phyloP scores from a whole-genome alignment of 129 eudicot genomes.

The Flaveria ramosissima region DNA sequence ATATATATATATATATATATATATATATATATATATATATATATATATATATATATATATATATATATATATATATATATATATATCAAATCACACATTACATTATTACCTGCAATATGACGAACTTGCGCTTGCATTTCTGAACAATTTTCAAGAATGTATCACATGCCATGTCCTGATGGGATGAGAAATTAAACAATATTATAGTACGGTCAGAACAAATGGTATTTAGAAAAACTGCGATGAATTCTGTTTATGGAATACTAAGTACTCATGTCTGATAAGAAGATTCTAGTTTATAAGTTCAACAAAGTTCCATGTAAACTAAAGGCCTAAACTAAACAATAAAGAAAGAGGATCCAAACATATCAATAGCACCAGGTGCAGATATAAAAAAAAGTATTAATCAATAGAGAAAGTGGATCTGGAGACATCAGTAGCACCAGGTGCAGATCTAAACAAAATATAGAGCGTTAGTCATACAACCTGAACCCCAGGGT shows the following conservation, averaged over 20 bases:
- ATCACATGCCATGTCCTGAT: slow-evolving; percentile 97
- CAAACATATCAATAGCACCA: slow-evolving; percentile 7
- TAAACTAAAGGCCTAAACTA: neutral
- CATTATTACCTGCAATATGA: slow-evolving; percentile 85
- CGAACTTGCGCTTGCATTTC: slow-evolving; percentile 98
- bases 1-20: neutral
- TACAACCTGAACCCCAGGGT: slow-evolving; percentile 97
- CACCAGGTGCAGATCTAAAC: slow-evolving; percentile 18
- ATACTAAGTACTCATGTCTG: slow-evolving; percentile 1
- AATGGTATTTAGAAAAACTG: neutral
- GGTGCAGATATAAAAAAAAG: neutral
- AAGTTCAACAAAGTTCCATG: neutral
- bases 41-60: neutral
- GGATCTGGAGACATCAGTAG: neutral
- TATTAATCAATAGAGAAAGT: neutral
- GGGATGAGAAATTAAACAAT: slow-evolving; percentile 7
- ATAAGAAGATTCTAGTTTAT: neutral
- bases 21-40: neutral
- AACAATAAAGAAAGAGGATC: neutral
- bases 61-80: no score
- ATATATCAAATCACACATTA: slow-evolving; percentile 17
- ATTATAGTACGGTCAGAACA: neutral
- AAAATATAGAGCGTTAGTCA: neutral
- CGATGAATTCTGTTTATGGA: neutral
- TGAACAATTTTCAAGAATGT: slow-evolving; percentile 97